A percentile compares a stretch with the other conserved stretches of the same genome.
These are phyloP conservation scores for Pisolithus tinctorius DNA, from an alignment of 768 basidiomycete species.

Conservation along the genomic window DNA sequence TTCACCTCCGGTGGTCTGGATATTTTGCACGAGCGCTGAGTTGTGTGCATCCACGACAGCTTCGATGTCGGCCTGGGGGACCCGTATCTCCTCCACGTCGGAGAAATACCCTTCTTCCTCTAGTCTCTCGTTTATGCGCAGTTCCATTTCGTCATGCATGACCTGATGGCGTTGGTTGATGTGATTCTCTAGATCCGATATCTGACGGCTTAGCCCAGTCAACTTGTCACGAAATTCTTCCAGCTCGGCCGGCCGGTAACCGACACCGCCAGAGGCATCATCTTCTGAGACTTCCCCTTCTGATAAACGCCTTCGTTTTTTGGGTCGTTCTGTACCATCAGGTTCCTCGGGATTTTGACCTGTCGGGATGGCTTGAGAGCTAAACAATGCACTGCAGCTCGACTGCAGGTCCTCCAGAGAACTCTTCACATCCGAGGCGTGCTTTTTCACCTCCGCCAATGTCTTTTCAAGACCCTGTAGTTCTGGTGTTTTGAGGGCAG, in stretches of 20 bases:
- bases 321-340: constrained; percentile 17
- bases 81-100: constrained; percentile 9
- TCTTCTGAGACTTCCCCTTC: constrained; percentile 2
- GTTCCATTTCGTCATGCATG: constrained; percentile 25
- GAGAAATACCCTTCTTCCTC: constrained; percentile 20
- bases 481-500: constrained; percentile 23
- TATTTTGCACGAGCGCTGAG: constrained; percentile 9
- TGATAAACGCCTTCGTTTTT: constrained; percentile 22
- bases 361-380: constrained; percentile 3
- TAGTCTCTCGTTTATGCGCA: constrained; percentile 22
- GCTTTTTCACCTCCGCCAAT: constrained; percentile 20
- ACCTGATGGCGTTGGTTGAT: constrained; percentile 28
- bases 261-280: not conserved
- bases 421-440: constrained; percentile 25
- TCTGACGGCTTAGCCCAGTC: constrained; percentile 18
- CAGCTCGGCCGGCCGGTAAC: constrained; percentile 11
- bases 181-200: constrained; percentile 31
- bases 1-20: constrained; percentile 20
- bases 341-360: constrained; percentile 3
- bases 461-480: constrained; percentile 15
- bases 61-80: constrained; percentile 18
- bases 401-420: constrained; percentile 17
- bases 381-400: constrained; percentile 17
- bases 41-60: constrained; percentile 19
- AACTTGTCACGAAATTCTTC: constrained; percentile 26